phyloP scores from a whole-genome alignment of 306 rosid species.

The Hippophae tibetana region DNA sequence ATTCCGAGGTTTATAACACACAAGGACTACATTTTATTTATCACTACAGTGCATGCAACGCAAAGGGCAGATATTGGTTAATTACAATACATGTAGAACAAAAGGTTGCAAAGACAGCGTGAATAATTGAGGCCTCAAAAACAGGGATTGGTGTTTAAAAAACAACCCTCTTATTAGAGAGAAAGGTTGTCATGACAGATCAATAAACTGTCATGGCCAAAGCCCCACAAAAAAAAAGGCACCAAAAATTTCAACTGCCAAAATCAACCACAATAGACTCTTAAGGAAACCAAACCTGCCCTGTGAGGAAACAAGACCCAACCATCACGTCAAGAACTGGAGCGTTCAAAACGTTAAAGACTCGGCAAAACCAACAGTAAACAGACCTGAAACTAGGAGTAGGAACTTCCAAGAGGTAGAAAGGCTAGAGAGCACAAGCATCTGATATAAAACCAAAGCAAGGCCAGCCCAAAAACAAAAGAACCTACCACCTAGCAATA shows the following conservation, averaged over 20 bases:
- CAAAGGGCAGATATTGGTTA: slow-evolving; percentile 32
- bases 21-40: slow-evolving; percentile 29
- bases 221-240: slow-evolving; percentile 45
- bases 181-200: too few relatives aligned
- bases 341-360: slow-evolving; percentile 26
- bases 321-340: slow-evolving; percentile 33
- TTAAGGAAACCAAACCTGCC: slow-evolving; percentile 22
- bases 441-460: slow-evolving; percentile 31
- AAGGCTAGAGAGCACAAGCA: slow-evolving; percentile 15
- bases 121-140: slow-evolving; percentile 47
- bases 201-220: slow-evolving; percentile 61
- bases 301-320: slow-evolving; percentile 50
- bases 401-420: slow-evolving; percentile 6
- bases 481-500: slow-evolving; percentile 36
- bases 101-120: slow-evolving; percentile 33
- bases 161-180: slow-evolving; percentile 26
- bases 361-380: slow-evolving; percentile 35
- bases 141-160: slow-evolving; percentile 48
- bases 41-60: slow-evolving; percentile 28
- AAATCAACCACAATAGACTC: slow-evolving; percentile 32
- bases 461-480: slow-evolving; percentile 35
- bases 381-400: slow-evolving; percentile 32
- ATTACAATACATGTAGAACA: slow-evolving; percentile 11
- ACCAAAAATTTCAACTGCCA: slow-evolving; percentile 41
- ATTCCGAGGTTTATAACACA: background rate